Evolutionary conservation across 768 basidiomycete genomes (phyloP).

Genomic region (Tylopilus sp.): DNA sequence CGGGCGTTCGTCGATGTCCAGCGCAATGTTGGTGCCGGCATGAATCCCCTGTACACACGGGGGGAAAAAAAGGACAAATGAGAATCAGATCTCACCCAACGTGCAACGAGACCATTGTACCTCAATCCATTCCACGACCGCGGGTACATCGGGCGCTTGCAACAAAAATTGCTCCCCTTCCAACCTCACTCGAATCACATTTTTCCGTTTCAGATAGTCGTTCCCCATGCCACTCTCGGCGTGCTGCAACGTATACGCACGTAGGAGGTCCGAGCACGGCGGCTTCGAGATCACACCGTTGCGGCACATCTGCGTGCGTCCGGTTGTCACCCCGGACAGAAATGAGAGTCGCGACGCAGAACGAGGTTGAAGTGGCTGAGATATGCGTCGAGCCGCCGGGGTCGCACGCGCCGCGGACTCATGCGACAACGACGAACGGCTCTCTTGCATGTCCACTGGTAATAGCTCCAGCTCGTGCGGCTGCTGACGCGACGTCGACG

Average conservation of each 20-base stretch:
- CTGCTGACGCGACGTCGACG: not conserved
- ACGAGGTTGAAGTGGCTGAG: constrained; percentile 14
- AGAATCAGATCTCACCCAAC: not conserved
- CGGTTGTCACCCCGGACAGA: constrained; percentile 16
- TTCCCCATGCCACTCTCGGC: constrained; percentile 94
- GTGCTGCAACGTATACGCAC: constrained; percentile 77
- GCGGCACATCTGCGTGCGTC: constrained; percentile 15
- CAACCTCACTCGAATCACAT: constrained; percentile 87
- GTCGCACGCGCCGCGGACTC: constrained; percentile 12
- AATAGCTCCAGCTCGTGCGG: constrained; percentile 21
- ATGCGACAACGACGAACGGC: constrained; percentile 21
- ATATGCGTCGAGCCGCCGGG: constrained; percentile 11
- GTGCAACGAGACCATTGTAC: constrained; percentile 38
- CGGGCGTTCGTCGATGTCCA: constrained; percentile 86
- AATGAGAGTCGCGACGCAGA: constrained; percentile 23
- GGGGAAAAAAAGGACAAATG: constrained; percentile 2
- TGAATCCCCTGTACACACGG: constrained; percentile 83
- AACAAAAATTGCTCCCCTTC: constrained; percentile 97
- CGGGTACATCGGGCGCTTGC: constrained; percentile 78
- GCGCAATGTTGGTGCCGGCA: constrained; percentile 84
- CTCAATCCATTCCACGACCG: constrained; percentile 96
- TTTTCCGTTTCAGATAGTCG: constrained; percentile 90
- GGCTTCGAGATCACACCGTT: constrained; percentile 37
- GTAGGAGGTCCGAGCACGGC: constrained; percentile 52
- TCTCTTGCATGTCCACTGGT: constrained; percentile 21